A percentile compares a stretch with the other conserved stretches of the same genome.
Evolutionary conservation across 257 asterid species (phyloP).

Genomic region (Salvia rosmarinus): DNA sequence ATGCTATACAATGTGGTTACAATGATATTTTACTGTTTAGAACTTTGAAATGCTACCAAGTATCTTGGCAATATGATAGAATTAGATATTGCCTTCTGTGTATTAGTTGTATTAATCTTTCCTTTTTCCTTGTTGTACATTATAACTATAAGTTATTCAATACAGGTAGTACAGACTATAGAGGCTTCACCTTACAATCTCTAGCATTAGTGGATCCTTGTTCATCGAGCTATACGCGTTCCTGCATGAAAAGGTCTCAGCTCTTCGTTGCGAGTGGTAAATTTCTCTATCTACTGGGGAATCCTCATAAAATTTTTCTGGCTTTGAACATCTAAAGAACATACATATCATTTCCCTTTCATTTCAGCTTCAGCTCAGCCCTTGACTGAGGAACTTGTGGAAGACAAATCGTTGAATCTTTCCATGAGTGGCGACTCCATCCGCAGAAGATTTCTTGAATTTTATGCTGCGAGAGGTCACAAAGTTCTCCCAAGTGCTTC

Average conservation of each 20-base stretch:
- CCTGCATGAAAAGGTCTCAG: constrained; percentile 29
- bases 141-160: constrained; percentile 19
- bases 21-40: not conserved
- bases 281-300: constrained; percentile 22
- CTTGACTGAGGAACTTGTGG: constrained; percentile 62
- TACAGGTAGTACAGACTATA: constrained; percentile 55
- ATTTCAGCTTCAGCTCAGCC: constrained; percentile 84
- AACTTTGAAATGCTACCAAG: not conserved
- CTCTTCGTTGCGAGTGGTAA: constrained; percentile 54
- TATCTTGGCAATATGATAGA: not conserved
- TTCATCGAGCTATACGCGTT: constrained; percentile 36
- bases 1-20: not conserved
- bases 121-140: constrained; percentile 9
- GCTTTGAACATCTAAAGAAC: not conserved
- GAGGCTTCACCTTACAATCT: constrained; percentile 43
- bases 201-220: constrained; percentile 40
- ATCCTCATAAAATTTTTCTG: not conserved
- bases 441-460: constrained; percentile 77
- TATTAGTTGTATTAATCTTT: not conserved
- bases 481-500: constrained; percentile 91
- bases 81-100: not conserved
- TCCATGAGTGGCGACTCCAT: constrained; percentile 76
- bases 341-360: constrained; percentile 42
- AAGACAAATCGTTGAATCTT: constrained; percentile 42
- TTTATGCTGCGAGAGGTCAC: constrained; percentile 83